These are phyloP conservation scores for Bruguiera gymnorhiza DNA, from an alignment of 345 rosid genomes.

Conservation along the genomic window DNA sequence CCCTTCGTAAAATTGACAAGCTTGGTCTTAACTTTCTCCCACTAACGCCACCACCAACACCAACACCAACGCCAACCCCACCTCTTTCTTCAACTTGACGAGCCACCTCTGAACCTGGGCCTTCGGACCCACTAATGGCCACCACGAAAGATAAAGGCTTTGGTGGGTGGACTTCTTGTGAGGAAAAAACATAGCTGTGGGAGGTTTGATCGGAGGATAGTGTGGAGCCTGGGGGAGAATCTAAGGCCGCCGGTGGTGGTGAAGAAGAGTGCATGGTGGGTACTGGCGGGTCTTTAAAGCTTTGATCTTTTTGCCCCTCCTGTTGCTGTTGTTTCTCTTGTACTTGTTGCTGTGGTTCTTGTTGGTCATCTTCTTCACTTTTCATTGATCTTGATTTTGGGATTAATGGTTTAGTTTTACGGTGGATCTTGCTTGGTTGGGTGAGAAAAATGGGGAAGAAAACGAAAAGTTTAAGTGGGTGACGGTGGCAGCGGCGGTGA, in stretches of 20 bases:
- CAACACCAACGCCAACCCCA: conserved; percentile 11
- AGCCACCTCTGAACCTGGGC: conserved; percentile 17
- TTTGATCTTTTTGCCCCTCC: too few relatives aligned
- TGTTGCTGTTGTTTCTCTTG: too few relatives aligned
- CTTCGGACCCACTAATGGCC: conserved; percentile 21
- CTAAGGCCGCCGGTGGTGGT: conserved; percentile 15
- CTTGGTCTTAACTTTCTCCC: conserved; percentile 36
- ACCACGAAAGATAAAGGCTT: conserved; percentile 2
- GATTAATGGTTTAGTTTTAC: too few relatives aligned
- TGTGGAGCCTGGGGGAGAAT: conserved; percentile 4
- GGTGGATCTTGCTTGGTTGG: too few relatives aligned
- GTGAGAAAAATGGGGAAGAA: too few relatives aligned
- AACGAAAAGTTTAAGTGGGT: too few relatives aligned
- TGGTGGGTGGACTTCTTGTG: conserved; percentile 16
- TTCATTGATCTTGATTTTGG: too few relatives aligned
- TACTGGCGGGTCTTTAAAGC: too few relatives aligned
- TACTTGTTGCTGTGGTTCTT: too few relatives aligned
- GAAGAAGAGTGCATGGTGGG: conserved; percentile 1
- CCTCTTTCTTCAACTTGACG: conserved; percentile 24
- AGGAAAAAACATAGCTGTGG: conserved; percentile 44
- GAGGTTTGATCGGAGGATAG: conserved; percentile 21
- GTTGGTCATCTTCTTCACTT: too few relatives aligned
- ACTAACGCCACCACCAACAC: conserved; percentile 28
- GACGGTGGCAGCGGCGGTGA: too few relatives aligned
- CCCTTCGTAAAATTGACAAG: conserved; percentile 45